Evolutionary conservation across 2,329 filamentous ascomycete species (phyloP).

Genomic region (Claviceps citrina): DNA sequence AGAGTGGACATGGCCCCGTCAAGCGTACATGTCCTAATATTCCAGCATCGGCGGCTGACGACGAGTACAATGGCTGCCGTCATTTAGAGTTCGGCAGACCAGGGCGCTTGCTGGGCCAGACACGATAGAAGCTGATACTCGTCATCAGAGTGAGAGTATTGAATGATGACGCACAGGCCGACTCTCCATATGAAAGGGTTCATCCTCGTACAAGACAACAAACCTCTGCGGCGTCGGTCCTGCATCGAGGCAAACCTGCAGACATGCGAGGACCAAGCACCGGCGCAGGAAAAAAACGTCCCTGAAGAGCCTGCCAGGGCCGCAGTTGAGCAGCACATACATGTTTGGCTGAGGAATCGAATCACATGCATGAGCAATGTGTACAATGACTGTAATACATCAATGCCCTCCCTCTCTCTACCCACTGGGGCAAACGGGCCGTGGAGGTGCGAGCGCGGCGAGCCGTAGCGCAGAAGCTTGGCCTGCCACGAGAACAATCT

Average conservation of each 20-base stretch:
- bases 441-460: neutral
- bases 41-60: too few relatives aligned
- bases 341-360: neutral
- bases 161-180: too few relatives aligned
- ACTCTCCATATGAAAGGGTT: too few relatives aligned
- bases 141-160: too few relatives aligned
- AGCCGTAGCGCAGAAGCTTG: neutral
- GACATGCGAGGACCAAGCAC: constrained; percentile 1
- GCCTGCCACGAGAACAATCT: neutral
- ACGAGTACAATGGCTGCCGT: too few relatives aligned
- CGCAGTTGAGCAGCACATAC: too few relatives aligned
- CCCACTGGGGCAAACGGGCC: neutral
- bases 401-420: neutral
- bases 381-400: neutral
- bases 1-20: too few relatives aligned
- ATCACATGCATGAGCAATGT: neutral
- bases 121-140: too few relatives aligned
- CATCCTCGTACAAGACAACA: too few relatives aligned
- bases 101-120: neutral
- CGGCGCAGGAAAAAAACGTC: neutral
- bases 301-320: neutral
- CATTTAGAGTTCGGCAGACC: too few relatives aligned
- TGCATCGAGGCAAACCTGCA: constrained; percentile 4
- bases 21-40: too few relatives aligned
- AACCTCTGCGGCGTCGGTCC: neutral